Evolutionary conservation across 2,329 filamentous ascomycete species (phyloP).

Genomic region (Aspergillus sp.): DNA sequence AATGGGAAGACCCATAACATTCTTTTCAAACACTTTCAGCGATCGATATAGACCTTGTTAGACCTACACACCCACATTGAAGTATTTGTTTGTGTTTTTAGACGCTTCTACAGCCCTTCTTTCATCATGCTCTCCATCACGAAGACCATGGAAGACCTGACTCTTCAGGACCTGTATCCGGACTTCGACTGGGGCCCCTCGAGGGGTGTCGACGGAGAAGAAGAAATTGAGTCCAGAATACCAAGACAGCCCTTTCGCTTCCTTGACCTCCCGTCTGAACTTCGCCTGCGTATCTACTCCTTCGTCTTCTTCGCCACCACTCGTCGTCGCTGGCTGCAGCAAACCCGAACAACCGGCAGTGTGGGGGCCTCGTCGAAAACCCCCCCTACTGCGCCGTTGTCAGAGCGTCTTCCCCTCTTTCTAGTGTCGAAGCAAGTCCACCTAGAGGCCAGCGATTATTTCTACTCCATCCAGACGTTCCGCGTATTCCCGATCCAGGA

Average conservation of each 20-base stretch:
- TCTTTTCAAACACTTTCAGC: background rate
- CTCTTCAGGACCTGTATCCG: constrained; percentile 14
- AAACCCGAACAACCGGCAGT: constrained; percentile 24
- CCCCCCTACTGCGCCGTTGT: constrained; percentile 25
- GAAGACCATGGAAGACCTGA: constrained; percentile 17
- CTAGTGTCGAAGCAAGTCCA: constrained; percentile 40
- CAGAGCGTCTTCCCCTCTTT: constrained; percentile 35
- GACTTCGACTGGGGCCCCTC: background rate
- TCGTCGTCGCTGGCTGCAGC: constrained; percentile 19
- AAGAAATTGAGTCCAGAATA: constrained; percentile 4
- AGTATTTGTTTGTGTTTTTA: constrained; percentile 8
- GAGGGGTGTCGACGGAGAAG: constrained; percentile 10
- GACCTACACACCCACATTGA: constrained; percentile 2
- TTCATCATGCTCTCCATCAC: constrained; percentile 15
- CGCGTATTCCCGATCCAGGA: constrained; percentile 49
- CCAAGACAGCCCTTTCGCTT: constrained; percentile 40
- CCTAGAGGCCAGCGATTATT: constrained; percentile 45
- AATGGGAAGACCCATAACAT: constrained; percentile 12
- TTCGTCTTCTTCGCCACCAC: constrained; percentile 36
- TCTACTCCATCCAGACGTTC: constrained; percentile 48
- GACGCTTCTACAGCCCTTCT: constrained; percentile 2
- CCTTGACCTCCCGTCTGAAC: constrained; percentile 48
- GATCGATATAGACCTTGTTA: background rate
- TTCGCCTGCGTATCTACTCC: constrained; percentile 46
- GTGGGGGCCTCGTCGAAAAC: constrained; percentile 33